phyloP scores from a whole-genome alignment of 176 grass and related monocot species.

The Thalia dealbata region DNA sequence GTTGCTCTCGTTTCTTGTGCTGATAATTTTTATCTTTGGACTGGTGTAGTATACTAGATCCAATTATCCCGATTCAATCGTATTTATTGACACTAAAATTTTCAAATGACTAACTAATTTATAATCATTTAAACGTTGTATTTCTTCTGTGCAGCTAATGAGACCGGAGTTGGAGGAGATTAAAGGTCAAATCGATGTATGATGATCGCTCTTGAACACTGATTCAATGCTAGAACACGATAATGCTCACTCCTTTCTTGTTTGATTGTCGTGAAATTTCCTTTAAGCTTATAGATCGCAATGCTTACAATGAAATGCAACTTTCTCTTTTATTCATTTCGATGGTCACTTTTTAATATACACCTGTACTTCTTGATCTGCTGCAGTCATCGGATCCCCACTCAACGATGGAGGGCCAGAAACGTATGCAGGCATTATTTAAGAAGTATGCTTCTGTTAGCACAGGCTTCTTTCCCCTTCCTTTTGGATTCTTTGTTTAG shows the following conservation, averaged over 20 bases:
- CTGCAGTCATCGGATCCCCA: slow-evolving; percentile 43
- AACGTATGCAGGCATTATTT: slow-evolving; percentile 54
- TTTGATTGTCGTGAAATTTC: background rate
- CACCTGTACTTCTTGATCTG: slow-evolving; percentile 15
- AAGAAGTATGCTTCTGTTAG: slow-evolving; percentile 40
- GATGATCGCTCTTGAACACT: slow-evolving; percentile 11
- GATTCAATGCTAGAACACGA: background rate
- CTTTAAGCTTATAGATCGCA: background rate
- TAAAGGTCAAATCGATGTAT: slow-evolving; percentile 54
- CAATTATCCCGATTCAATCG: too few species aligned
- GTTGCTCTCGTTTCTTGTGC: background rate
- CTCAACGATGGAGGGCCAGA: slow-evolving; percentile 29
- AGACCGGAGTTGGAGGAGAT: slow-evolving; percentile 65
- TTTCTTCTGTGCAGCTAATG: slow-evolving; percentile 39
- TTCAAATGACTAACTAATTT: background rate
- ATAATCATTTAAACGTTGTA: slow-evolving; percentile 20
- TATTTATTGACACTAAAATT: background rate
- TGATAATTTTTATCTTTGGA: background rate
- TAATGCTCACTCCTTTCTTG: background rate
- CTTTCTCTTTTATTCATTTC: background rate
- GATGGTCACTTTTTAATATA: background rate
- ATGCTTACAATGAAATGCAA: too few species aligned
- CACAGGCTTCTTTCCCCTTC: background rate
- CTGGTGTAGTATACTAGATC: background rate
- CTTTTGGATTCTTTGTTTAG: slow-evolving; percentile 4